Evolutionary conservation across 2,329 filamentous ascomycete genomes (phyloP).

Genomic region (Sporothrix pseudoabietina): DNA sequence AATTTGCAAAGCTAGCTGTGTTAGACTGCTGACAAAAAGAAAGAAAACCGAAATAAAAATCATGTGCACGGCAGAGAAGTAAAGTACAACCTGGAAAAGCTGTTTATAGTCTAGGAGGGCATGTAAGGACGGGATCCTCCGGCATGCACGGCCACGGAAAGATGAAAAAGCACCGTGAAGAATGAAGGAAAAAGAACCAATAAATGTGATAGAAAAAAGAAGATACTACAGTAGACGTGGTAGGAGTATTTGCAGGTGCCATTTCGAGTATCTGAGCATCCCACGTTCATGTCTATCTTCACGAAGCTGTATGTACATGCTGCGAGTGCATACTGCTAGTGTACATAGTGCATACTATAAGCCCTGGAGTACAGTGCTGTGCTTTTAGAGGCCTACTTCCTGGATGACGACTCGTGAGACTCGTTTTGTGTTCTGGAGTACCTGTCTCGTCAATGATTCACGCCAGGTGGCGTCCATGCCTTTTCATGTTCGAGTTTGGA

Average conservation of each 20-base stretch:
- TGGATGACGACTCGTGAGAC: too few species aligned
- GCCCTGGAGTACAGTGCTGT: too few species aligned
- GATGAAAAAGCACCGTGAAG: background rate
- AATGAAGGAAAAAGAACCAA: too few species aligned
- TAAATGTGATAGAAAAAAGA: too few species aligned
- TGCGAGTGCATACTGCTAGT: background rate
- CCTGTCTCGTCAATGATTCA: background rate
- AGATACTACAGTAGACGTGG: too few species aligned
- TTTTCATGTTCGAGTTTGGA: background rate
- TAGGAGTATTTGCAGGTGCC: too few species aligned
- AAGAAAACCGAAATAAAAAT: background rate
- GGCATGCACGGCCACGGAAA: background rate
- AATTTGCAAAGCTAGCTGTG: background rate
- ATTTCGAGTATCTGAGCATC: background rate
- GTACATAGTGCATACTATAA: too few species aligned
- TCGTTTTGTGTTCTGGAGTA: background rate
- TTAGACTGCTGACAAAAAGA: background rate
- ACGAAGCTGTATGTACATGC: background rate
- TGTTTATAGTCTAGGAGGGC: too few species aligned
- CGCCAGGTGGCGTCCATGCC: background rate
- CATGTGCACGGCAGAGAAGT: background rate
- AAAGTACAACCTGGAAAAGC: too few species aligned
- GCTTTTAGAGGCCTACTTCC: too few species aligned
- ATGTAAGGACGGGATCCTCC: background rate
- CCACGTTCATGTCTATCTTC: background rate